phyloP scores from a whole-genome alignment of 495 filamentous ascomycete species.

The Daldinia bambusicola region DNA sequence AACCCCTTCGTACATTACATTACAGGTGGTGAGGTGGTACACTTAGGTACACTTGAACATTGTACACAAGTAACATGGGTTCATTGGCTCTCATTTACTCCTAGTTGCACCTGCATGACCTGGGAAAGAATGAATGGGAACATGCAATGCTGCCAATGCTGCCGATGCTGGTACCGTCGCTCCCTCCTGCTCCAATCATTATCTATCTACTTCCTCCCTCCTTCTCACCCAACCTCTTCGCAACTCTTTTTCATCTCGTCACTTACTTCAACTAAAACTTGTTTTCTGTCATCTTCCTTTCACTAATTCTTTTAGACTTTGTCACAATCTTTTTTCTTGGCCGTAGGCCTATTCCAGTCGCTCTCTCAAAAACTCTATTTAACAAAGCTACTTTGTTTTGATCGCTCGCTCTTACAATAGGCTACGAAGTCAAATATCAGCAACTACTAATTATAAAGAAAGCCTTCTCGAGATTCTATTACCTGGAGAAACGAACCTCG shows the following conservation, averaged over 20 bases:
- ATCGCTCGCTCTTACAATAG: slow-evolving; percentile 11
- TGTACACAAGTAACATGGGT: neutral
- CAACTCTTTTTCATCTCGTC: slow-evolving; percentile 37
- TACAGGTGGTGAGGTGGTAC: slow-evolving; percentile 11
- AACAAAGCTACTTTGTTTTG: slow-evolving; percentile 33
- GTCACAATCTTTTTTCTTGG: slow-evolving; percentile 37
- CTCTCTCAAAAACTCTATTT: slow-evolving; percentile 42
- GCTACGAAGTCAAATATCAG: slow-evolving; percentile 14
- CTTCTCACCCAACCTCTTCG: slow-evolving; percentile 29
- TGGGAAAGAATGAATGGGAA: too few species aligned
- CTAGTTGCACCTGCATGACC: neutral
- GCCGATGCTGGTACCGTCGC: slow-evolving; percentile 2
- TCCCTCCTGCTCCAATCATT: slow-evolving; percentile 33
- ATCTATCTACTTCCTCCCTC: slow-evolving; percentile 29
- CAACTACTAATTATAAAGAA: slow-evolving; percentile 25
- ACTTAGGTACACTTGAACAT: too few species aligned
- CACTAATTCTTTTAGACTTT: slow-evolving; percentile 31
- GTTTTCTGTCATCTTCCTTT: slow-evolving; percentile 24
- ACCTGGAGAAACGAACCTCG: slow-evolving; percentile 6
- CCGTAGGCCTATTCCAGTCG: slow-evolving; percentile 38
- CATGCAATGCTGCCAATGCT: neutral
- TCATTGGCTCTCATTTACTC: neutral
- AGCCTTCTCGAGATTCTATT: slow-evolving; percentile 8
- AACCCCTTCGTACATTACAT: slow-evolving; percentile 12
- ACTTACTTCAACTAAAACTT: slow-evolving; percentile 19